Base-by-base conservation (phyloP, 257 asterid genomes). In the Petunia secreta region DNA sequence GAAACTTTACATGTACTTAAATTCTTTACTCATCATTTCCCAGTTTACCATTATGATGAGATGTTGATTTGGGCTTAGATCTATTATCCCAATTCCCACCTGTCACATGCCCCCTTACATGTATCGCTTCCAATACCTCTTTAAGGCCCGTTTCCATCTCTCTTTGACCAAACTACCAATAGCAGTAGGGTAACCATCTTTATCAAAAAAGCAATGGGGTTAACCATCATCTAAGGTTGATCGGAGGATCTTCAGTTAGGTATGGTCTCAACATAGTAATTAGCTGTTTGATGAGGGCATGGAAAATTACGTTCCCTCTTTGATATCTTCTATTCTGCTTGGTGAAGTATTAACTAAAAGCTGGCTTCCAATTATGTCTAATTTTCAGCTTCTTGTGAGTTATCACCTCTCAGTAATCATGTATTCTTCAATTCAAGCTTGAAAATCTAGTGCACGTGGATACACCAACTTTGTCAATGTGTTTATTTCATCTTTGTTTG, bases 371-470 rank as follows among this genome's bases (percentile, higher is more conserved):
- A 1, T 9, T 71, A 37, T 46, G 43, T 71, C 48, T 71, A 25
- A 50, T 25, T 71, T 48, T 25, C 59, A 44, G 10, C 59, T 46
- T 46, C 58, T 71, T 48, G 44, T 71, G 77, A 71, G 60, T 48
- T 48, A 34, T 34, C 60, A 10, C 60, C 77, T 71, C 25, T 50
- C 77, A 34, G 60, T 5, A 16, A 69, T 69, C 41, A 40, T 52
- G 57, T 52, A 52, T 52, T 52, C 57, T 52, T 52, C 57, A 52
- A 52, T 52, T 52, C 58, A 68, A 13, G 40, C 40, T n/a, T 4
- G 58, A 4, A 16, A 55, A 44, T 46, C 58, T 69, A 44, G 58
- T 16, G 57, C 48, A 69, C 5, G 16, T 10, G 58, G 58, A 8
- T 69, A 69, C 55, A 8, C 76, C 5, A 46, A 25, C 59, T 48